These are phyloP conservation scores for Tylopilus cervinicoccineus DNA, from an alignment of 768 basidiomycete species.

Conservation along the genomic window DNA sequence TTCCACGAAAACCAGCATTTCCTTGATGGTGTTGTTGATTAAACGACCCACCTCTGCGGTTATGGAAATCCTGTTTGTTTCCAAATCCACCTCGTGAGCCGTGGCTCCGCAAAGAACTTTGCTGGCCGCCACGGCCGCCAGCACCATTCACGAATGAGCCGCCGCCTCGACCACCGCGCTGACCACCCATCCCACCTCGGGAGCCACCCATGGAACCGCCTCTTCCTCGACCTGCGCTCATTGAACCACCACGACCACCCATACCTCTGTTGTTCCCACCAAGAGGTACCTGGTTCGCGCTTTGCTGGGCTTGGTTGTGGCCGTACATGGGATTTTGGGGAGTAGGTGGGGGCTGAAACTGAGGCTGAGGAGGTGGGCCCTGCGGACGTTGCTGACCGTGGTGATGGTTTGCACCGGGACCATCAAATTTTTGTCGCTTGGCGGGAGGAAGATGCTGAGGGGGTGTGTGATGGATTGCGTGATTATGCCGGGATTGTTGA, in stretches of 20 bases:
- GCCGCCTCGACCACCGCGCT: conserved; percentile 40
- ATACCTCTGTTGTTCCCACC: conserved; percentile 45
- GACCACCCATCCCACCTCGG: conserved; percentile 43
- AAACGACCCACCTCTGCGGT: conserved; percentile 65
- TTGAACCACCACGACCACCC: conserved; percentile 40
- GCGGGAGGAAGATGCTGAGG: conserved; percentile 88
- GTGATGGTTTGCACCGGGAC: conserved; percentile 49
- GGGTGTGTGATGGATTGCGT: conserved; percentile 54
- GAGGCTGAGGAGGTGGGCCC: conserved; percentile 55
- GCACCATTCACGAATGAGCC: conserved; percentile 31
- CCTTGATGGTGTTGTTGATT: conserved; percentile 35
- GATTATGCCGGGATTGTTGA: conserved; percentile 46
- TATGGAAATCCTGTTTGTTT: conserved; percentile 57
- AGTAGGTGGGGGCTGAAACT: conserved; percentile 41
- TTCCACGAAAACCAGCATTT: conserved; percentile 49
- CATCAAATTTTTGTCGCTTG: conserved; percentile 87
- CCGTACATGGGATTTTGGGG: conserved; percentile 28
- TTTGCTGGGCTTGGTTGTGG: conserved; percentile 39
- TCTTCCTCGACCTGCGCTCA: conserved; percentile 36
- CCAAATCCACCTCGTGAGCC: conserved; percentile 64
- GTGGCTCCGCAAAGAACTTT: conserved; percentile 55
- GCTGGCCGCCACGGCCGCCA: conserved; percentile 43
- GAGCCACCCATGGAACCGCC: conserved; percentile 46
- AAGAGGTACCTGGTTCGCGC: conserved; percentile 36
- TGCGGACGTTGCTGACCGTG: conserved; percentile 41